Percentiles rank a stretch among this genome's conserved stretches.
Evolutionary conservation across 495 filamentous ascomycete genomes (phyloP).

Genomic region (Penicillium herquei): DNA sequence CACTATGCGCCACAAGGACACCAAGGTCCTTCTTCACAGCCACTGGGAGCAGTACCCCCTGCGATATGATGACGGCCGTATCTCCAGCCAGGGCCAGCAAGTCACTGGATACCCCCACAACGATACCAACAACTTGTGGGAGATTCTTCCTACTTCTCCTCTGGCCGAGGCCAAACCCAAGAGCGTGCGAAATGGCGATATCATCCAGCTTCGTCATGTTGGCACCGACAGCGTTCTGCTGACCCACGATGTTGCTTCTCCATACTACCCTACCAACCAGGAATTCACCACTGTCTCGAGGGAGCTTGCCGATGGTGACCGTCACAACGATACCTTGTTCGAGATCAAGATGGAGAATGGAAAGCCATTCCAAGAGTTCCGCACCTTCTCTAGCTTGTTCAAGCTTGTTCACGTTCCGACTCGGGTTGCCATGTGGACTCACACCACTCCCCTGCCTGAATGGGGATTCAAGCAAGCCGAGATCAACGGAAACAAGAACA

Average conservation of each 20-base stretch:
- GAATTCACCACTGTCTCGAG: slow-evolving; percentile 85
- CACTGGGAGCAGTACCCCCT: slow-evolving; percentile 87
- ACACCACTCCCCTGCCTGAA: slow-evolving; percentile 86
- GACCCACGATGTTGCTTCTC: slow-evolving; percentile 98
- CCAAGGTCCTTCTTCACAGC: slow-evolving; percentile 92
- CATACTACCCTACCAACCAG: slow-evolving; percentile 95
- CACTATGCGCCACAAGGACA: slow-evolving; percentile 91
- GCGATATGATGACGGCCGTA: slow-evolving; percentile 94
- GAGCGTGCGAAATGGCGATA: slow-evolving; percentile 78
- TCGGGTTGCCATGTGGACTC: slow-evolving; percentile 98
- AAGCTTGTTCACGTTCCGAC: slow-evolving; percentile 91
- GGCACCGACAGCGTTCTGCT: slow-evolving; percentile 85
- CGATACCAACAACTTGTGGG: slow-evolving; percentile 98
- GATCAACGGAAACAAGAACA: slow-evolving; percentile 99
- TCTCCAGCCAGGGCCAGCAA: slow-evolving; percentile 96
- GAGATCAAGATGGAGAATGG: slow-evolving; percentile 87
- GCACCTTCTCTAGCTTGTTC: slow-evolving; percentile 85
- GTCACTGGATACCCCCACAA: slow-evolving; percentile 98
- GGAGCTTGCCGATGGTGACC: slow-evolving; percentile 71
- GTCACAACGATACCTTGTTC: slow-evolving; percentile 88
- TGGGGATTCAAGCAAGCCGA: slow-evolving; percentile 97
- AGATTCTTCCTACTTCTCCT: slow-evolving; percentile 70
- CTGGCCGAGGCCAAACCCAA: slow-evolving; percentile 53
- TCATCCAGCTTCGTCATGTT: slow-evolving; percentile 84
- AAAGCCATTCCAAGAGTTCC: slow-evolving; percentile 80